A percentile compares a stretch with the other conserved stretches of the same genome.
These are phyloP conservation scores for Ascochyta lentis DNA, from an alignment of 2,329 filamentous ascomycete genomes.

Conservation along the genomic window DNA sequence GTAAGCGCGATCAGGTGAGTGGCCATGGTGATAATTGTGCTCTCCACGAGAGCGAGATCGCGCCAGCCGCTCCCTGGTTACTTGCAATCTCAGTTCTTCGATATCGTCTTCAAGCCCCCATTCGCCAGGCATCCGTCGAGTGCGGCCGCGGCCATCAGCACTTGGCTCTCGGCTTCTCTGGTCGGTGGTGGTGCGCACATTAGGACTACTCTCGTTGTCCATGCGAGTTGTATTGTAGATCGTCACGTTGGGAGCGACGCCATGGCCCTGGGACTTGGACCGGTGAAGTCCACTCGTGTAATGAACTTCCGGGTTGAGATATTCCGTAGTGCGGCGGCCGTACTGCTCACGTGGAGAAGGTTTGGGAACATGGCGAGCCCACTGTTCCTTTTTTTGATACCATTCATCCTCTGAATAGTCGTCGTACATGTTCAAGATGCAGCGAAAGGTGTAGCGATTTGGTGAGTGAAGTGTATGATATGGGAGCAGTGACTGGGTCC, in stretches of 20 bases:
- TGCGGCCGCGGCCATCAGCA: conserved; percentile 41
- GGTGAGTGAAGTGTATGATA: neutral
- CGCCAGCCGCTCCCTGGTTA: conserved; percentile 26
- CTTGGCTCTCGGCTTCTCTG: conserved; percentile 35
- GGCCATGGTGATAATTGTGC: conserved; percentile 29
- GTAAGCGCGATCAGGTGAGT: conserved; percentile 27
- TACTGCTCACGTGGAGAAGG: conserved; percentile 24
- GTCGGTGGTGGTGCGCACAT: conserved; percentile 39
- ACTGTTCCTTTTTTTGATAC: conserved; percentile 28
- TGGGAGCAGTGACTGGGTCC: neutral
- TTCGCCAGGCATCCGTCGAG: conserved; percentile 41
- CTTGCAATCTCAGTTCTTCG: conserved; percentile 37
- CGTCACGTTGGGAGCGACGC: conserved; percentile 54
- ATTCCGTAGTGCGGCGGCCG: conserved; percentile 39
- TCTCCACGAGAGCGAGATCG: conserved; percentile 38
- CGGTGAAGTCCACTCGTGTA: conserved; percentile 49
- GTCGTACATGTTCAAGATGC: conserved; percentile 36
- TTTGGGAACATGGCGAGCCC: conserved; percentile 43
- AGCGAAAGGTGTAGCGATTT: neutral
- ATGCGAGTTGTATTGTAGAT: conserved; percentile 55
- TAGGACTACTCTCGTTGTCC: conserved; percentile 45
- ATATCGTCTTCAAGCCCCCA: conserved; percentile 47
- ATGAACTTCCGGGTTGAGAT: conserved; percentile 37
- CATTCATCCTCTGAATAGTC: conserved; percentile 37
- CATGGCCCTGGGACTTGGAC: conserved; percentile 53